Conservation (phyloP, 2,329 filamentous ascomycete species). For the Ramichloridium luteum region DNA sequence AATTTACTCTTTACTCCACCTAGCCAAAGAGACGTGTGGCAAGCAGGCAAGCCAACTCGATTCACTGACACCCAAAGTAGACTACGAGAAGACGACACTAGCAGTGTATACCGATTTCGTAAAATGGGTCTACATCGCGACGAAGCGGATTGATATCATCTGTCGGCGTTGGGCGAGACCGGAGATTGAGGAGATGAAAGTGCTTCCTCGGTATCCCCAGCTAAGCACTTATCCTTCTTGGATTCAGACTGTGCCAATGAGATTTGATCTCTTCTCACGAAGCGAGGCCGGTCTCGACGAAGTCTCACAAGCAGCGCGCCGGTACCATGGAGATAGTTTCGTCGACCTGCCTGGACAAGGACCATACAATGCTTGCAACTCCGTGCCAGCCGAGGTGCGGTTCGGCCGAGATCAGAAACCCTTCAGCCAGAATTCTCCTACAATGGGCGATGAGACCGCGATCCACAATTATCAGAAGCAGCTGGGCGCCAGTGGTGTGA, state of each 20-base stretch:
- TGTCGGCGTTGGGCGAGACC: conserved; percentile 16
- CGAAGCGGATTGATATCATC: conserved; percentile 15
- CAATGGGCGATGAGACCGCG: too few relatives aligned
- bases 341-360: conserved; percentile 5
- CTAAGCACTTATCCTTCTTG: too few relatives aligned
- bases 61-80: conserved; percentile 1
- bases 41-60: too few relatives aligned
- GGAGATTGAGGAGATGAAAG: conserved; percentile 2
- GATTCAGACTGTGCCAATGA: too few relatives aligned
- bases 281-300: too few relatives aligned
- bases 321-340: conserved; percentile 5
- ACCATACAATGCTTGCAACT: conserved; percentile 3
- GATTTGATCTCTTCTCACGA: too few relatives aligned
- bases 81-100: conserved; percentile 6
- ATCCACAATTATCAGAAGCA: too few relatives aligned
- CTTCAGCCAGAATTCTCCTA: too few relatives aligned
- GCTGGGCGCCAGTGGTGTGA: too few relatives aligned
- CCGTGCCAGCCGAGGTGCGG: conserved; percentile 1
- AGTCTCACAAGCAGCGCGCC: too few relatives aligned
- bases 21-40: conserved; percentile 1
- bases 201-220: too few relatives aligned
- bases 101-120: conserved; percentile 14
- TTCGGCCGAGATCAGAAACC: too few relatives aligned
- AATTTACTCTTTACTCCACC: conserved; percentile 1
- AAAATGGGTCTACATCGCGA: conserved; percentile 7